Evolutionary conservation across 2,329 filamentous ascomycete genomes (phyloP).

Genomic region (Mycosphaerella arachidis): DNA sequence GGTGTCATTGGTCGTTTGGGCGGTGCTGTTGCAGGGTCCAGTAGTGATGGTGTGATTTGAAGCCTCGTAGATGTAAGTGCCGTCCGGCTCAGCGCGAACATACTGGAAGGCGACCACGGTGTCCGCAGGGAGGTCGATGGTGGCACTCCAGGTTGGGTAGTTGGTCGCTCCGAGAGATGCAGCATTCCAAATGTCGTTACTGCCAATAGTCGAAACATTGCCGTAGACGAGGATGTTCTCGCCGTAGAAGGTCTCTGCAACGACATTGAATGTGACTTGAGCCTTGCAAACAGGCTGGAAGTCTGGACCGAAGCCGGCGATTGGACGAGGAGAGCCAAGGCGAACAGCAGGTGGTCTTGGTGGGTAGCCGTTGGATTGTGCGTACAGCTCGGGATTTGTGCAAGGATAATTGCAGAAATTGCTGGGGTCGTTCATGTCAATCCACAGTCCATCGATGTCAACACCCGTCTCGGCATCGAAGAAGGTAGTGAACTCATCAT

Average conservation of each 20-base stretch:
- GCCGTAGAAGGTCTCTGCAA: conserved; percentile 32
- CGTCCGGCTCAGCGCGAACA: conserved; percentile 30
- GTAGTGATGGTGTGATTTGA: conserved; percentile 31
- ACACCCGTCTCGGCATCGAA: conserved; percentile 62
- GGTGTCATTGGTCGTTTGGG: conserved; percentile 21
- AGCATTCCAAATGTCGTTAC: conserved; percentile 24
- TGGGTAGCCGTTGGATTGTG: conserved; percentile 46
- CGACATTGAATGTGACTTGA: conserved; percentile 32
- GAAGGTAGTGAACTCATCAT: conserved; percentile 60
- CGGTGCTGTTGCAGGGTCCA: conserved; percentile 28
- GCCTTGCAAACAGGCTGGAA: conserved; percentile 56
- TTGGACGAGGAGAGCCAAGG: conserved; percentile 53
- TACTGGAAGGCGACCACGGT: conserved; percentile 31
- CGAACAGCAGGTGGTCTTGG: conserved; percentile 61
- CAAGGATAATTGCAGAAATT: conserved; percentile 49
- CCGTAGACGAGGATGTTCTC: conserved; percentile 35
- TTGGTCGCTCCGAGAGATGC: conserved; percentile 28
- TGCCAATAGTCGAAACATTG: conserved; percentile 31
- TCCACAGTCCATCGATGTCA: conserved; percentile 69
- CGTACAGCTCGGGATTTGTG: conserved; percentile 33
- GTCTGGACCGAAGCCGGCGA: conserved; percentile 64
- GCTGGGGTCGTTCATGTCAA: conserved; percentile 62
- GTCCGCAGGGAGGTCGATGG: conserved; percentile 32
- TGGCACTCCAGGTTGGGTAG: conserved; percentile 34
- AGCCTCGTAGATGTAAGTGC: conserved; percentile 31